Percentiles rank a stretch among this genome's conserved stretches.
Evolutionary conservation across 2,329 filamentous ascomycete species (phyloP).

Genomic region (Hypoxylon sp.): DNA sequence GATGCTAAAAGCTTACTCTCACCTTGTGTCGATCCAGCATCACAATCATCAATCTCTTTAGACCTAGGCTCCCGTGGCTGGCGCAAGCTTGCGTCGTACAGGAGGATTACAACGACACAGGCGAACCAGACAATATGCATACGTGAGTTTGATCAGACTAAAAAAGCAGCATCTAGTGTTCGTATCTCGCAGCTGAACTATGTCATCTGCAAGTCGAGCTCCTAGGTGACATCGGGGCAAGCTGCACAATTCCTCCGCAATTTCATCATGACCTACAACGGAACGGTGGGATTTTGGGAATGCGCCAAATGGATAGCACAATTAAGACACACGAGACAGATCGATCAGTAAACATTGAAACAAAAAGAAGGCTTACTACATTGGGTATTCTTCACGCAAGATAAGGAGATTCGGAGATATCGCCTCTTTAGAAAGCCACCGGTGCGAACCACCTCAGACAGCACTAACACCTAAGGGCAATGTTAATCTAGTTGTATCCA

Average conservation of each 20-base stretch:
- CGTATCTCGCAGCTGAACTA: slow-evolving; percentile 32
- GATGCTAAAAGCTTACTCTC: slow-evolving; percentile 31
- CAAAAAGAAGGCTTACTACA: slow-evolving; percentile 40
- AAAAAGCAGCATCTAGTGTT: slow-evolving; percentile 27
- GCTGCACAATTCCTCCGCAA: slow-evolving; percentile 49
- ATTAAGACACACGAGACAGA: slow-evolving; percentile 33
- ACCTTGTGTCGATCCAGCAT: slow-evolving; percentile 23
- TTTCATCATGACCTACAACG: slow-evolving; percentile 45
- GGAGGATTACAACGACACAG: slow-evolving; percentile 23
- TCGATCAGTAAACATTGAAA: slow-evolving; percentile 43
- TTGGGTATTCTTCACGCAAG: slow-evolving; percentile 26
- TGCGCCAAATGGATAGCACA: slow-evolving; percentile 33
- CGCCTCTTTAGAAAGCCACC: slow-evolving; percentile 18
- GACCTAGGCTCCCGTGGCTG: slow-evolving; percentile 6
- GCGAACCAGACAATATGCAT: slow-evolving; percentile 19
- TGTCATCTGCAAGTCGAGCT: slow-evolving; percentile 32
- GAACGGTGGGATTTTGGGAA: slow-evolving; percentile 41
- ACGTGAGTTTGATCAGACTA: slow-evolving; percentile 14
- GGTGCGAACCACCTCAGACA: slow-evolving; percentile 15
- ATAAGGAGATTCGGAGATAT: slow-evolving; percentile 23
- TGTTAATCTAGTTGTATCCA: slow-evolving; percentile 15
- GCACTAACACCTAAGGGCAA: slow-evolving; percentile 7
- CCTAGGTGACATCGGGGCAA: slow-evolving; percentile 48
- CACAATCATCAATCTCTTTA: slow-evolving; percentile 15
- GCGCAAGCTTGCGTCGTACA: slow-evolving; percentile 18